Conservation (phyloP, 257 asterid species). For the Solanum tarijense region DNA sequence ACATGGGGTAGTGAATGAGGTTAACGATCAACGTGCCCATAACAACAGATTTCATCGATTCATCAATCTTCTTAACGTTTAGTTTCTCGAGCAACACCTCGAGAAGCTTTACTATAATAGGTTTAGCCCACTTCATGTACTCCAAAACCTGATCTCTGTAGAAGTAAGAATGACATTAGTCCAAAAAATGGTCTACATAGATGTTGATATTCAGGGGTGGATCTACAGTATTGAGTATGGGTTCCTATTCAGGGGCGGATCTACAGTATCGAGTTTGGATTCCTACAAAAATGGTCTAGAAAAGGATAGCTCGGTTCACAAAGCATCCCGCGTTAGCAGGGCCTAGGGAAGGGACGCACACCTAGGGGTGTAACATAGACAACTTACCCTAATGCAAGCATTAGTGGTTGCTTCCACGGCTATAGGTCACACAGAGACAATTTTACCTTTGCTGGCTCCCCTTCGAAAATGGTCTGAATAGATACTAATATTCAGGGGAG, state of each 20-base stretch:
- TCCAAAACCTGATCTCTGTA: constrained; percentile 36
- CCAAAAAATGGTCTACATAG: neutral
- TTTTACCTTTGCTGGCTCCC: neutral
- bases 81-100: constrained; percentile 26
- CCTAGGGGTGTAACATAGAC: fast-evolving
- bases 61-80: constrained; percentile 22
- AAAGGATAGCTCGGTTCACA: fast-evolving
- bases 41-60: constrained; percentile 19
- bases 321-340: neutral
- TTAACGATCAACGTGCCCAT: constrained; percentile 22
- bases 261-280: neutral
- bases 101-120: constrained; percentile 27
- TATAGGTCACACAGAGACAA: neutral
- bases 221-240: neutral
- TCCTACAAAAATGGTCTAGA: neutral
- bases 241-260: neutral
- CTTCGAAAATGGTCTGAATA: neutral
- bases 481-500: neutral
- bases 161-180: neutral
- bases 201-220: neutral
- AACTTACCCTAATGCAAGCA: neutral
- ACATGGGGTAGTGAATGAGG: constrained; percentile 36
- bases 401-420: neutral
- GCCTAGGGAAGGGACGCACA: fast-evolving
- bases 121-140: constrained; percentile 30